Base-by-base conservation (phyloP, 2,329 filamentous ascomycete genomes). In the Pyrenochaeta sp. region DNA sequence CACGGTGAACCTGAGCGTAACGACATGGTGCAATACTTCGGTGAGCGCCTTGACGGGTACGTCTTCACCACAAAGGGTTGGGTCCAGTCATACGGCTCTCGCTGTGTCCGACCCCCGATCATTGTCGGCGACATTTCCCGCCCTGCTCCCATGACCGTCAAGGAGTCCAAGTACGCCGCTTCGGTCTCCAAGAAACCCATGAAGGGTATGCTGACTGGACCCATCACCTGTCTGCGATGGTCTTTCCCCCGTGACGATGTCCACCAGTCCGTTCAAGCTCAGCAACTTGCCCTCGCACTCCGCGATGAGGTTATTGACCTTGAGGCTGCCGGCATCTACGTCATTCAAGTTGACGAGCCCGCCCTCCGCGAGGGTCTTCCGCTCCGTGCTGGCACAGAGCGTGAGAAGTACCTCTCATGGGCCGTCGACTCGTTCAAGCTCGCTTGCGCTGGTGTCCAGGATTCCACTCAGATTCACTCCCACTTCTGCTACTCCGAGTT, bases 401-500 rank as follows among this genome's bases (percentile, higher is more conserved):
- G 95, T 78, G 92, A 96, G 78, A 91, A 91, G 75, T 99, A 99
- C 87, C 89, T 99, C 68, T 84, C 90, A 71, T 99, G 95, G 95
- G 95, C 95, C 58, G 95, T 99, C 74, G 89, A 97, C 83, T 92
- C 93, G 72, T 99, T 99, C 92, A 92, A 91, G 79, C 91, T 99
- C 67, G 89, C 94, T 66, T 96, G 93, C 71, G 88, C 92, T 57
- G 95, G 92, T 78, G 94, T 99, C 58, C 83, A 92, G 82, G 92
- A 99, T 81, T 91, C 90, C 54, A 99, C 95, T 68, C 95, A 99
- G 87, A 97, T 99, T 80, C 95, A 99, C 90, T 97, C 93, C 63
- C 95, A 99, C 86, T 99, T 99, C 91, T 99, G 95, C 82, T 99
- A 99, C 89, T 98, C 95, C 47, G 95, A 99, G 87, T 99, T 99